Percentiles rank a stretch among this genome's conserved stretches.
phyloP scores from a whole-genome alignment of 2,329 filamentous ascomycete species.

The Paraphaeosphaeria sporulosa region DNA sequence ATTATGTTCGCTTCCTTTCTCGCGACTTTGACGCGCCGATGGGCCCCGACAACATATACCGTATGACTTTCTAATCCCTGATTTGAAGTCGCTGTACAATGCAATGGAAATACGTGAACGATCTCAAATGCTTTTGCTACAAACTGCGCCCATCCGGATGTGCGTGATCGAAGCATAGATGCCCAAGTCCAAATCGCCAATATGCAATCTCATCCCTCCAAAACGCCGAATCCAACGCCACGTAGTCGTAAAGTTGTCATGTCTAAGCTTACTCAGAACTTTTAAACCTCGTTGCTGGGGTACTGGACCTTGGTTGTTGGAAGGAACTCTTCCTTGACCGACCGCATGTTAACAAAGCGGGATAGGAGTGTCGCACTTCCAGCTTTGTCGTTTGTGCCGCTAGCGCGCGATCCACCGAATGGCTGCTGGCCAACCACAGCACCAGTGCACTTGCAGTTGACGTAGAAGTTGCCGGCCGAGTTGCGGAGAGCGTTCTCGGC shows the following conservation, averaged over 20 bases:
- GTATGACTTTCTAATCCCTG: background rate
- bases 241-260: background rate
- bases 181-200: background rate
- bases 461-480: constrained; percentile 82
- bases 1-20: no score
- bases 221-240: constrained; percentile 7
- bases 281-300: constrained; percentile 58
- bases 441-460: constrained; percentile 78
- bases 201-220: constrained; percentile 1
- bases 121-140: background rate
- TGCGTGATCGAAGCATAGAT: background rate
- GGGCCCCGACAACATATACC: background rate
- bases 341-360: constrained; percentile 63
- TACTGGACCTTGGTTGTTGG: constrained; percentile 58
- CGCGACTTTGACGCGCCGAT: no score
- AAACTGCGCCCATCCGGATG: background rate
- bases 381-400: constrained; percentile 66
- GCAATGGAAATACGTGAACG: background rate
- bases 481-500: constrained; percentile 77
- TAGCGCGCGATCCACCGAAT: constrained; percentile 63
- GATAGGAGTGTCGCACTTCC: constrained; percentile 60
- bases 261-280: background rate
- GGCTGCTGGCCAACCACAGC: constrained; percentile 60
- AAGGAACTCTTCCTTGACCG: constrained; percentile 65
- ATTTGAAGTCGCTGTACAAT: background rate